These are phyloP conservation scores for Aspergillus sp. DNA, from an alignment of 2,329 filamentous ascomycete species.

Conservation along the genomic window DNA sequence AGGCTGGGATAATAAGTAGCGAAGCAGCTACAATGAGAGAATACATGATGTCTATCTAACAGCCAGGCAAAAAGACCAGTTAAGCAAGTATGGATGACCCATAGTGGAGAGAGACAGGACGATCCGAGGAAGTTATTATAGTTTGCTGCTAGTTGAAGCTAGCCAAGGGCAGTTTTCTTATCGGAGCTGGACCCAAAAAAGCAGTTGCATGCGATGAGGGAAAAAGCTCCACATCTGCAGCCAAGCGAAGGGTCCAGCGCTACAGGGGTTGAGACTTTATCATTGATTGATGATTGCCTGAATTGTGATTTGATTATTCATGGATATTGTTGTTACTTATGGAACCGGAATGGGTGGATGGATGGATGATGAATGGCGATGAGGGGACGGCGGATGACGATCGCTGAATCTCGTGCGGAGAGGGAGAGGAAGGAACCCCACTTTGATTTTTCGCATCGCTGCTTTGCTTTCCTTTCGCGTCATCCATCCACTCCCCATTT, in stretches of 20 bases:
- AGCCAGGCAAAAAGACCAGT: background rate
- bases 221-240: background rate
- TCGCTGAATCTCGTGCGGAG: background rate
- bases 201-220: conserved; percentile 7
- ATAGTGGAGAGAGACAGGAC: background rate
- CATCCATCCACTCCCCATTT: background rate
- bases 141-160: background rate
- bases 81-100: background rate
- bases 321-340: background rate
- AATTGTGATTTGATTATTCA: background rate
- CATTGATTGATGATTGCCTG: background rate
- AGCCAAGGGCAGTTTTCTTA: background rate
- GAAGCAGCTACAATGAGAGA: background rate
- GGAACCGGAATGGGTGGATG: no score
- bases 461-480: background rate
- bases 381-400: background rate
- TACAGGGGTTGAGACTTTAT: background rate
- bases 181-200: background rate
- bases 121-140: background rate
- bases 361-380: no score
- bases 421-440: conserved; percentile 1
- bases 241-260: background rate
- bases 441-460: conserved; percentile 8
- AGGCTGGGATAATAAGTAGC: conserved; percentile 1
- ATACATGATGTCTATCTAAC: background rate